Evolutionary conservation across 345 rosid species (phyloP), one percentile per base, ranked within the genome.

Genomic region (Acer campestre): DNA sequence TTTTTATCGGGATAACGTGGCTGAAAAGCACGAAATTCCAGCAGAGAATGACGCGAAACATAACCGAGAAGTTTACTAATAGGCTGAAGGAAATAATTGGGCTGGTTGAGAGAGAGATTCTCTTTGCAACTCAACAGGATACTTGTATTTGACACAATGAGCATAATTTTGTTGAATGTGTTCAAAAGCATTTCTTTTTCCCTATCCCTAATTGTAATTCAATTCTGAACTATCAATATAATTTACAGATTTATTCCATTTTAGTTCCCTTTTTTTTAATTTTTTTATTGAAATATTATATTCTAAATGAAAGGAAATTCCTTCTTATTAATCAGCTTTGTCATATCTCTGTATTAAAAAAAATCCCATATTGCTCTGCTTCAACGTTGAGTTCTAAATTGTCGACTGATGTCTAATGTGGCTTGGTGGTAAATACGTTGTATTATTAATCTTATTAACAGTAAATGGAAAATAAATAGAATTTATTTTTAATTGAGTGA

Each of bases 11-110:
- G 80, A 88, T 92, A 48, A 76, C 77, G 7, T 95, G 97, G 98
- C 83, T 88, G 77, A 95, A 87, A 80, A 80, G 91, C 81, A 90
- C 85, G 75, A 84, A 87, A 84, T 90, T 92, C 82, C 92, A 89
- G 89, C 90, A 84, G 83, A 88, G 92, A 80, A 90, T 95, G 66
- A 82, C 89, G 44, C 80, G 77, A 70, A 92, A 93, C 79, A 67
- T 91, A 77, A 86, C 84, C 22, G 88, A 91, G 44, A 93, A 92
- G 76, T 88, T 91, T 68, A 79, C 84, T 40, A 83, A 80, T 23
- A 64, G 93, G 64, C 70, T 85, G 35, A 85, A 84, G 77, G 95
- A 90, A 59, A 90, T 87, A 38, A 84, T 91, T 63, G 92, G 86
- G 74, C 79, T 90, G 78, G 86, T 85, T 14, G 88, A 90, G 88